Conservation (phyloP, 2,329 filamentous ascomycete genomes). For the Zymoseptoria tritici region DNA sequence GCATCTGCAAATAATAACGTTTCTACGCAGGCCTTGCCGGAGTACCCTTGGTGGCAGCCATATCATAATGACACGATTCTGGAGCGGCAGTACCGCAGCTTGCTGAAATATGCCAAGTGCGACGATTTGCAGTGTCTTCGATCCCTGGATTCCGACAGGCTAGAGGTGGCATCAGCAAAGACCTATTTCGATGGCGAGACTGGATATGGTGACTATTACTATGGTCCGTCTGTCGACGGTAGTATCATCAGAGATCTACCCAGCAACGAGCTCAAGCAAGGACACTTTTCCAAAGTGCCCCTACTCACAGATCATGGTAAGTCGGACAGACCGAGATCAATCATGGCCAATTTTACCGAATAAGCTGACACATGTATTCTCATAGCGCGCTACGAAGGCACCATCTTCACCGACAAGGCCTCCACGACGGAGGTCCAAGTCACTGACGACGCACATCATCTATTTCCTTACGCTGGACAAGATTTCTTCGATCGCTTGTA, state of each 20-base stretch:
- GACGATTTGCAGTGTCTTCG: background rate
- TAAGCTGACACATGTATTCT: background rate
- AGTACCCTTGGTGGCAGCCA: constrained; percentile 33
- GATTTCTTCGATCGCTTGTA: constrained; percentile 35
- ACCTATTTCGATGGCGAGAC: background rate
- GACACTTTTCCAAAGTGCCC: constrained; percentile 32
- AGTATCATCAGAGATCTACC: constrained; percentile 33
- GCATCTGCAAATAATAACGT: too few relatives aligned
- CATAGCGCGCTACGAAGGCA: constrained; percentile 27
- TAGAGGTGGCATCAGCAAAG: background rate
- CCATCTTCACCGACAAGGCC: constrained; percentile 28
- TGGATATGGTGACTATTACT: constrained; percentile 37
- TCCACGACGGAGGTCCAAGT: constrained; percentile 24
- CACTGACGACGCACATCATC: constrained; percentile 23
- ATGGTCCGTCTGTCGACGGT: constrained; percentile 36
- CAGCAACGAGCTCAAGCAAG: constrained; percentile 26
- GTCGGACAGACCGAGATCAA: background rate
- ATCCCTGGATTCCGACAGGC: background rate
- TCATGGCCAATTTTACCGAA: background rate
- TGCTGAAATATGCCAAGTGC: background rate
- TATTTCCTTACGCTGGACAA: constrained; percentile 31
- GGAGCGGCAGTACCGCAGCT: background rate
- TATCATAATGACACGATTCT: constrained; percentile 11
- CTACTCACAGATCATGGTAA: constrained; percentile 26
- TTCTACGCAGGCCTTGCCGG: background rate